Evolutionary conservation across 192 early-diverging fungal species (phyloP), one percentile per base, ranked within the genome.

Genomic region (Oehlia diaphana): DNA sequence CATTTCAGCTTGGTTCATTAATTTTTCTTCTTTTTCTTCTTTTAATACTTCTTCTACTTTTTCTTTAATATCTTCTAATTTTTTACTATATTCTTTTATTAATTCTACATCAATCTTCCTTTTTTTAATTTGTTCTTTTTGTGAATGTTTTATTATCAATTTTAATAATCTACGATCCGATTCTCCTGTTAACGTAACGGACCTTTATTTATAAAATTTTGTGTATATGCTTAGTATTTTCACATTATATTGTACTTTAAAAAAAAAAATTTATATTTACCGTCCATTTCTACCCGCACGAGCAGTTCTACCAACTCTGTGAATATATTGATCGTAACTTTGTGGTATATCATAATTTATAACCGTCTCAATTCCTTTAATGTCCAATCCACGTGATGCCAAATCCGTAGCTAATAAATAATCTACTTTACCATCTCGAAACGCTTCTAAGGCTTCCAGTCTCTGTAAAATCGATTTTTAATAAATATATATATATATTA

Each of bases 291-390:
- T 89, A 23, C 93, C 94, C 35, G 93, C 97, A 91, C 97, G 93
- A 14, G 97, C 97, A 16, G 97, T 99, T 86, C 97, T 92, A 73
- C 97, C 97, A 44, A 96, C 93, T 77, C 98, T 88, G 84, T 99
- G 98, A 47, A 98, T 89, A 83, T 99, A 99, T 79, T 95, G 94
- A 37, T 90, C 85, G 84, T 96, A 97, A 81, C 91, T 93, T 53
- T 90, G 91, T 13, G 98, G 98, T 96, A 99, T 98, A 70, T 97
- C 95, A 86, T 95, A 98, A 88, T 99, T 98, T 86, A 99, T 98
- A 67, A 99, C 97, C 4, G 95, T 96, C 66, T 97, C 92, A 79
- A 99, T 93, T 16, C 96, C 97, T 81, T 93, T 92, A 82, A 99
- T 97, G 86, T 99, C 98, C 47, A 99, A 89, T 86, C 98, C 98